phyloP scores from a whole-genome alignment of 345 rosid genomes.

The Cardamine occulta region DNA sequence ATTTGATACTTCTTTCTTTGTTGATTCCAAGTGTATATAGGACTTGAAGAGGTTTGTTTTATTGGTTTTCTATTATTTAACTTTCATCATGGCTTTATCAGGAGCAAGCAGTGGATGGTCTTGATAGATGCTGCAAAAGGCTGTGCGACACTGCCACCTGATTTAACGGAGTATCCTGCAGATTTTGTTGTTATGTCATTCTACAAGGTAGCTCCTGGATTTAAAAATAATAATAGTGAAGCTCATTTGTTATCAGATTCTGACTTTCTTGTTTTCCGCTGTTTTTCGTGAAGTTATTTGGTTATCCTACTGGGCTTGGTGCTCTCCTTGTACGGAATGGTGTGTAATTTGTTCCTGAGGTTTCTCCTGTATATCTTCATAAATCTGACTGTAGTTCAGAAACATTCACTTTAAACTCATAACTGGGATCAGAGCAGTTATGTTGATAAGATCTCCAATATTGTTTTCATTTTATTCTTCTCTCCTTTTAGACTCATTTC shows the following conservation, averaged over 20 bases:
- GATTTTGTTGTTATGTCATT: slow-evolving; percentile 93
- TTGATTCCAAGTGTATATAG: background rate
- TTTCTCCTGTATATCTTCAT: slow-evolving; percentile 29
- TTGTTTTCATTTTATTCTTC: slow-evolving; percentile 16
- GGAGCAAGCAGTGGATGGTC: slow-evolving; percentile 84
- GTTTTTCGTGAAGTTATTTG: slow-evolving; percentile 69
- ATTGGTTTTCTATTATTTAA: slow-evolving; percentile 11
- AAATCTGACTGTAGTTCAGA: slow-evolving; percentile 11
- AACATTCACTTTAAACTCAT: slow-evolving; percentile 5
- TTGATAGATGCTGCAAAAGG: slow-evolving; percentile 99
- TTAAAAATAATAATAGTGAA: background rate
- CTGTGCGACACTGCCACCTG: slow-evolving; percentile 75
- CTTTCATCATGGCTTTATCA: slow-evolving; percentile 15
- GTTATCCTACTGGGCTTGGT: slow-evolving; percentile 99
- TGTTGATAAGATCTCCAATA: slow-evolving; percentile 17
- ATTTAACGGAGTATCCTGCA: slow-evolving; percentile 77
- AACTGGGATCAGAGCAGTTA: slow-evolving; percentile 6
- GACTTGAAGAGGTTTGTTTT: slow-evolving; percentile 12
- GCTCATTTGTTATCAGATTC: slow-evolving; percentile 10
- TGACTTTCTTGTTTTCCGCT: slow-evolving; percentile 35
- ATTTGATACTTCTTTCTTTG: slow-evolving; percentile 6
- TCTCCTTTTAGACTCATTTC: slow-evolving; percentile 18
- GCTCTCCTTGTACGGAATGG: slow-evolving; percentile 88
- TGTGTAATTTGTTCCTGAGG: slow-evolving; percentile 47
- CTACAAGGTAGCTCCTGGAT: slow-evolving; percentile 40